Evolutionary conservation across 768 basidiomycete species (phyloP).

Genomic region (Lactarius indigo): DNA sequence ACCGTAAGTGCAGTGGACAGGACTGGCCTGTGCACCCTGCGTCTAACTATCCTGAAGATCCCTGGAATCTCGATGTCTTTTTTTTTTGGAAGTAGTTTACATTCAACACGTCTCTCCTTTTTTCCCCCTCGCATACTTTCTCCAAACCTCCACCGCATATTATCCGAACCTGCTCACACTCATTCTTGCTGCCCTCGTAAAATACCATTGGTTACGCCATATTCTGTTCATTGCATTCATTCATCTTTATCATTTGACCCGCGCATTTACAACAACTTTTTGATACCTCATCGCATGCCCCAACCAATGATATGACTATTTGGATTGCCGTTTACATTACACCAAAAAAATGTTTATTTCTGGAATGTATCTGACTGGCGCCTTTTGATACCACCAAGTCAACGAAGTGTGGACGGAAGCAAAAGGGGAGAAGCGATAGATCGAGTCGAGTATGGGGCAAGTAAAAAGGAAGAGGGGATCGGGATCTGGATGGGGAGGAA

Average conservation of each 20-base stretch:
- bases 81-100: not conserved
- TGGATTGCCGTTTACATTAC: constrained; percentile 21
- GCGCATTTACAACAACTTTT: constrained; percentile 24
- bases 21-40: not conserved
- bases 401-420: constrained; percentile 12
- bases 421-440: constrained; percentile 5
- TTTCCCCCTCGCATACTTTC: not conserved
- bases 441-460: constrained; percentile 13
- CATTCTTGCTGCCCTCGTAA: constrained; percentile 14
- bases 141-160: not conserved
- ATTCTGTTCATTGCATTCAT: constrained; percentile 20
- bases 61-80: not conserved
- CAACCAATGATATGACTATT: constrained; percentile 18
- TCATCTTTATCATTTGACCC: constrained; percentile 18
- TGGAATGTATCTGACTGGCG: constrained; percentile 10
- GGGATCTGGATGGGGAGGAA: constrained; percentile 20
- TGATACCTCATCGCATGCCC: constrained; percentile 25
- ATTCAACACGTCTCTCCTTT: not conserved
- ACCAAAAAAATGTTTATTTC: not conserved
- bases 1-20: not conserved
- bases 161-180: not conserved
- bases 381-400: not conserved
- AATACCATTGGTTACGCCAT: constrained; percentile 11
- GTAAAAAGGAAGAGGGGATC: constrained; percentile 24
- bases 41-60: not conserved